phyloP scores from a whole-genome alignment of 1,284 basidiomycete genomes.

The Moesziomyces sp. region DNA sequence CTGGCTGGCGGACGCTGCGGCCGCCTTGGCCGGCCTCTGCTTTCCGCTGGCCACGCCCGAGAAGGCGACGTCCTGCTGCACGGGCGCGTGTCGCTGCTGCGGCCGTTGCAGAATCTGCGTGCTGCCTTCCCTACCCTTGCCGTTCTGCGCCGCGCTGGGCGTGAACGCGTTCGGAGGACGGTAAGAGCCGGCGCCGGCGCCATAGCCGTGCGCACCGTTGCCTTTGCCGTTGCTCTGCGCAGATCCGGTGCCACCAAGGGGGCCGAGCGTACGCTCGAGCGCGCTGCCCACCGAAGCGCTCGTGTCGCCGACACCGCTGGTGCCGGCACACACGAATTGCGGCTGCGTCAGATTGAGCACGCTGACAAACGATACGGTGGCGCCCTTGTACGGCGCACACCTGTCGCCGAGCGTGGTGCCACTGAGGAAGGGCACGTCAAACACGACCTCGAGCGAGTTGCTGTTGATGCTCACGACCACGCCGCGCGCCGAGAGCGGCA shows the following conservation, averaged over 20 bases:
- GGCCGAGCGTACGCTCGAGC: constrained; percentile 51
- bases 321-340: constrained; percentile 55
- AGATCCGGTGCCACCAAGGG: constrained; percentile 35
- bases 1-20: constrained; percentile 13
- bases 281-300: constrained; percentile 47
- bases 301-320: constrained; percentile 21
- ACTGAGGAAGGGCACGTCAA: constrained; percentile 94
- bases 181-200: constrained; percentile 27
- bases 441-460: constrained; percentile 88
- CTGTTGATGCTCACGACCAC: constrained; percentile 89
- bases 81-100: constrained; percentile 36
- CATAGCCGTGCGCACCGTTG: constrained; percentile 34
- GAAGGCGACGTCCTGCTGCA: constrained; percentile 46
- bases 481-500: constrained; percentile 90
- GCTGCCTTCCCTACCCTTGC: constrained; percentile 18
- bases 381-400: constrained; percentile 48
- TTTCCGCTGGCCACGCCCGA: constrained; percentile 47
- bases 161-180: constrained; percentile 47
- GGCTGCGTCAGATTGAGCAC: constrained; percentile 65
- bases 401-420: constrained; percentile 84
- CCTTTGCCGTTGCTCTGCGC: constrained; percentile 28
- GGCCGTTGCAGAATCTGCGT: constrained; percentile 44
- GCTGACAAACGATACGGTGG: constrained; percentile 50
- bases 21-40: constrained; percentile 34
- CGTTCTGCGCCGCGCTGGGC: constrained; percentile 30